These are phyloP conservation scores for Geoglossum cookeanum DNA, from an alignment of 2,329 filamentous ascomycete species.

Conservation along the genomic window DNA sequence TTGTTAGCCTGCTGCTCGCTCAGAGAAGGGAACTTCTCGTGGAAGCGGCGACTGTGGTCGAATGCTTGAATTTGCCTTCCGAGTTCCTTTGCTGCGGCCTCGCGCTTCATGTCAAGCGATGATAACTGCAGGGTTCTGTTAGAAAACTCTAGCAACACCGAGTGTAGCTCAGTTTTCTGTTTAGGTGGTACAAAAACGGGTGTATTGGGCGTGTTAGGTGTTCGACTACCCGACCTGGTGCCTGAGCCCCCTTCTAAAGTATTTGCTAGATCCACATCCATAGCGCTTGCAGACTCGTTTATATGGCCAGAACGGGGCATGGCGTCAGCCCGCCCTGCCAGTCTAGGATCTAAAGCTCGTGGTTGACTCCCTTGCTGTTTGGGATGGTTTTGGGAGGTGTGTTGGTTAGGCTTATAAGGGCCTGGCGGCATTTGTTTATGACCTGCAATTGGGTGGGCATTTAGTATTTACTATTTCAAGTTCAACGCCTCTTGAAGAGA, in stretches of 20 bases:
- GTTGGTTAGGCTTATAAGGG: neutral
- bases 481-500: no score
- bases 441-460: neutral
- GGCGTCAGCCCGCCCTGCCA: neutral
- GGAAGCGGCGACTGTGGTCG: neutral
- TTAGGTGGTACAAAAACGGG: neutral
- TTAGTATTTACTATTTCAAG: no score
- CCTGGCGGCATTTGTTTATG: neutral
- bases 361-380: neutral
- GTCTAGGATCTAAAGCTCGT: neutral
- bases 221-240: neutral
- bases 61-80: neutral
- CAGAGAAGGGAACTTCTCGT: slow-evolving; percentile 1
- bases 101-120: neutral
- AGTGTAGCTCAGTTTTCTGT: neutral
- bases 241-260: neutral
- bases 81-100: slow-evolving; percentile 2
- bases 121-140: neutral
- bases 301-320: neutral
- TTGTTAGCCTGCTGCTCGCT: slow-evolving; percentile 1
- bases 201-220: neutral
- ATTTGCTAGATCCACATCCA: neutral
- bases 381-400: neutral
- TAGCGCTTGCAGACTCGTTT: neutral
- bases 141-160: slow-evolving; percentile 1